Base-by-base conservation (phyloP, 2,329 filamentous ascomycete species). In the Cercospora zeae-maydis region DNA sequence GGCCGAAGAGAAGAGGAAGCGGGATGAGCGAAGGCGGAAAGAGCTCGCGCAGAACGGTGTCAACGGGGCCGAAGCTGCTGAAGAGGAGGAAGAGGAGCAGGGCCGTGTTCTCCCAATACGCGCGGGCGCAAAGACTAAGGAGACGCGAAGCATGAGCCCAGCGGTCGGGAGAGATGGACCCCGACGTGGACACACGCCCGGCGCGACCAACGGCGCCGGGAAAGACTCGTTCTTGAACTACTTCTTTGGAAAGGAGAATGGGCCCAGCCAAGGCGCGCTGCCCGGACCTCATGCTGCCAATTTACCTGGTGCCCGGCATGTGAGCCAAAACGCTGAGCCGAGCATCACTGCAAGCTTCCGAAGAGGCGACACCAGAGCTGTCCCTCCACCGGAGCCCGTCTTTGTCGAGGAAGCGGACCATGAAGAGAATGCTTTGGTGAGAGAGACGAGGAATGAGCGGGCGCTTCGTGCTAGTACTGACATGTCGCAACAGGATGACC, bases 161-260 rank as follows among this genome's bases (percentile, higher is more conserved):
- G 85, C 88, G 30, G 80, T 93, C 45, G 86, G 87, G 27, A 80
- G 83, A 58, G 75, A 75, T 39, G 74, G 80, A 47, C 70, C 73
- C 56, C 63, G 72, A 59, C 57, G 72, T 39, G 65, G 61, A 24
- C 71, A 73, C 33, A 36, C 65, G 6, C 58, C 64, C 14, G 66
- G 64, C 55, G 63, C 65, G 19, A 56, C 67, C 1, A 69, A 68
- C 31, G 70, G 70, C 67, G 80, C 80, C n/a, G 86, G 91, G 42
- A 86, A 88, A 66, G 95, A 99, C 78, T 96, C 92, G 0, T 99
- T 99, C 81, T 78, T 99, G 66, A 98, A 93, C 78, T 99, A 99
- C 78, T 99, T 99, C 79, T 99, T 99, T 73, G 93, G 95, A 71
- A 98, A 99, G 75, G 95, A 99, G 65, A 91, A 91, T 52, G 82